phyloP scores from a whole-genome alignment of 371 early-diverging fungal species.

The Chytridium lagenaria region DNA sequence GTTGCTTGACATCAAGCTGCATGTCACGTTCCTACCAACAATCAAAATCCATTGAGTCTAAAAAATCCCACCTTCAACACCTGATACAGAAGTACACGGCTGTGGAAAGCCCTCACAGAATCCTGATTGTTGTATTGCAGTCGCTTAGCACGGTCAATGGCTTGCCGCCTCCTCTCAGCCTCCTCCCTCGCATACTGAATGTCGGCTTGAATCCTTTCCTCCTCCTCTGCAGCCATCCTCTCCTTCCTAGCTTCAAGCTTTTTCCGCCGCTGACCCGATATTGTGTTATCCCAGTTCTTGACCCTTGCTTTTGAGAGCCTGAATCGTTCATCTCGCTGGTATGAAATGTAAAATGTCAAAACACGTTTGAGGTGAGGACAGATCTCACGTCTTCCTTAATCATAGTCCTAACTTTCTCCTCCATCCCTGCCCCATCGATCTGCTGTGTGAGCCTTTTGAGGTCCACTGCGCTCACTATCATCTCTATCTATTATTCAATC shows the following conservation, averaged over 20 bases:
- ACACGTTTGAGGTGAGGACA: neutral
- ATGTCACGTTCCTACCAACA: slow-evolving; percentile 25
- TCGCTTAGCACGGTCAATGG: slow-evolving; percentile 49
- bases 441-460: slow-evolving; percentile 43
- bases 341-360: neutral
- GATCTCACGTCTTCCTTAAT: slow-evolving; percentile 36
- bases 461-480: slow-evolving; percentile 45
- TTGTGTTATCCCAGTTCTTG: slow-evolving; percentile 51
- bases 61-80: slow-evolving; percentile 36
- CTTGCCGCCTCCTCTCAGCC: slow-evolving; percentile 28
- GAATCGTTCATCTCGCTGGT: slow-evolving; percentile 40
- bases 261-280: slow-evolving; percentile 45
- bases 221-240: slow-evolving; percentile 42
- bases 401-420: slow-evolving; percentile 31
- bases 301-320: slow-evolving; percentile 44
- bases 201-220: slow-evolving; percentile 36
- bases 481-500: no score
- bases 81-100: slow-evolving; percentile 41
- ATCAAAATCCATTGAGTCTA: neutral
- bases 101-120: slow-evolving; percentile 52
- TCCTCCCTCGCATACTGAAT: slow-evolving; percentile 43
- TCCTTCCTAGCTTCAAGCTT: slow-evolving; percentile 34
- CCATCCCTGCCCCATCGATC: slow-evolving; percentile 32
- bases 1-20: slow-evolving; percentile 28
- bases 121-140: slow-evolving; percentile 51